Conservation (phyloP, 139 green algal species). For the Chlamydomonas incerta region DNA sequence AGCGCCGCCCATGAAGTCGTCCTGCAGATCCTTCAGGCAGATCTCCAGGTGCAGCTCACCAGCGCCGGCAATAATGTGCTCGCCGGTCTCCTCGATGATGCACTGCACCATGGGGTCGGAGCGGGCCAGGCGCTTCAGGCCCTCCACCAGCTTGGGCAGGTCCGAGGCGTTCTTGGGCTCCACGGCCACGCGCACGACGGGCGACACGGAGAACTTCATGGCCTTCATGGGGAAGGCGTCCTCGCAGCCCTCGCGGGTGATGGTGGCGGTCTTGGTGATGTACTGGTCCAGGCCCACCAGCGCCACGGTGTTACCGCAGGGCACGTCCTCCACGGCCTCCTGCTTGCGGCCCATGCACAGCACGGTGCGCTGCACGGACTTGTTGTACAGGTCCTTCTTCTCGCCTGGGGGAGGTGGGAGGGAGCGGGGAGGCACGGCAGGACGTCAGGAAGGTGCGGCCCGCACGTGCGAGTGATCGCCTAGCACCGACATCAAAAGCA, state of each 20-base stretch:
- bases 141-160: conserved; percentile 99
- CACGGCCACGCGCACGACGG: conserved; percentile 87
- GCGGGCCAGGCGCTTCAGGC: conserved; percentile 97
- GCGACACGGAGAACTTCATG: conserved; percentile 99
- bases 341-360: conserved; percentile 99
- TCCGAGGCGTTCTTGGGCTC: conserved; percentile 94
- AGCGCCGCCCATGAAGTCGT: conserved; percentile 99
- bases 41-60: conserved; percentile 99
- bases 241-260: conserved; percentile 88
- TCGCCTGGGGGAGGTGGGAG: conserved; percentile 44
- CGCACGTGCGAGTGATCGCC: no score
- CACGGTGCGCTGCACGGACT: conserved; percentile 99
- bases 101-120: conserved; percentile 99
- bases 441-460: no score
- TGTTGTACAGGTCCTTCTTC: conserved; percentile 99
- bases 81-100: conserved; percentile 98
- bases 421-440: no score
- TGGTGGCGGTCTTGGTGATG: conserved; percentile 99
- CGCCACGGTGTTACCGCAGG: conserved; percentile 98
- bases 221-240: conserved; percentile 98
- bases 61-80: conserved; percentile 98
- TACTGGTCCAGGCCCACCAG: conserved; percentile 99
- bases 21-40: conserved; percentile 98
- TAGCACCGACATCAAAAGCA: no score
- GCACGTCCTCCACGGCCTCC: conserved; percentile 98